Evolutionary conservation across 768 basidiomycete species (phyloP).

Genomic region (Rhodotorula sphaerocarpa): DNA sequence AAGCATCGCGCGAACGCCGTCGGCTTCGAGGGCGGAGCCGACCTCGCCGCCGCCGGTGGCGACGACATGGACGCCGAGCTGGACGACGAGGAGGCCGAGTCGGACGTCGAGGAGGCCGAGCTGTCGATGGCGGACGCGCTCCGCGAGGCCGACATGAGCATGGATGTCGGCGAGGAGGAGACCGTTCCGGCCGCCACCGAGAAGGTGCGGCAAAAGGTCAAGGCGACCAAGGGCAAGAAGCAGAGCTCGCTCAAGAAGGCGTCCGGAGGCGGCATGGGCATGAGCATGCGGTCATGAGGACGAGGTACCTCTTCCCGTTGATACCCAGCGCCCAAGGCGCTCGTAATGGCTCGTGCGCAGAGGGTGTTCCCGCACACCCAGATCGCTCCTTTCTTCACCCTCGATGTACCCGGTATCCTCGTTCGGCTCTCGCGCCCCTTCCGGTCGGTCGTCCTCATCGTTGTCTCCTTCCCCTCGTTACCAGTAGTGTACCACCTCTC

Average conservation of each 20-base stretch:
- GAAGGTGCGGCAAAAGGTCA: constrained; percentile 34
- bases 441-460: too few species aligned
- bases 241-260: constrained; percentile 23
- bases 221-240: constrained; percentile 32
- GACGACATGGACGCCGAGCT: constrained; percentile 12
- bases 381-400: too few species aligned
- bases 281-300: constrained; percentile 8
- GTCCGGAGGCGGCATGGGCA: constrained; percentile 18
- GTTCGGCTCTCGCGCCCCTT: too few species aligned
- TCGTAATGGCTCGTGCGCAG: too few species aligned
- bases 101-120: constrained; percentile 21
- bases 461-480: too few species aligned
- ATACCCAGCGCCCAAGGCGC: too few species aligned
- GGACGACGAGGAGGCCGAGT: constrained; percentile 27
- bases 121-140: constrained; percentile 25
- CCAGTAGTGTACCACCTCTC: too few species aligned
- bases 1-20: constrained; percentile 24
- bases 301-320: too few species aligned
- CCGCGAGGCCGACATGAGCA: constrained; percentile 26
- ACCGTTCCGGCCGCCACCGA: background rate
- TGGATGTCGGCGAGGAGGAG: constrained; percentile 29
- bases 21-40: constrained; percentile 33
- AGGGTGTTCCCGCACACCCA: too few species aligned
- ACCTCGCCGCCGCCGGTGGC: constrained; percentile 17
- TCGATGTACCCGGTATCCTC: too few species aligned